A percentile compares a stretch with the other conserved stretches of the same genome.
Evolutionary conservation across 768 basidiomycete genomes (phyloP).

Genomic region (Dentipellis fragilis): DNA sequence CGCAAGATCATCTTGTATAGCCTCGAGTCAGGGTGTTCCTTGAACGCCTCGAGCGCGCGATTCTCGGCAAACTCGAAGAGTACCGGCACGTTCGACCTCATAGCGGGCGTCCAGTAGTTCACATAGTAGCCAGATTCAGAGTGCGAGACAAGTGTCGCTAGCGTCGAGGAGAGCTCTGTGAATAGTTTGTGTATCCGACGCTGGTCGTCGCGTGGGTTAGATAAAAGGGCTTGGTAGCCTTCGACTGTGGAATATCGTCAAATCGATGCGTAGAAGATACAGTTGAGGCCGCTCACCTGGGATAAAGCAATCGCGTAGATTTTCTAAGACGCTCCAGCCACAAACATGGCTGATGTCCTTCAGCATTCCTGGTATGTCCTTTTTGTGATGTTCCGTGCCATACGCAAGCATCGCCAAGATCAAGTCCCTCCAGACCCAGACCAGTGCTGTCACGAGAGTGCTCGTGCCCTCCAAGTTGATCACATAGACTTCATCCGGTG

Average conservation of each 20-base stretch:
- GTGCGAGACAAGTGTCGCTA: no score
- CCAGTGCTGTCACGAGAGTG: slow-evolving; percentile 32
- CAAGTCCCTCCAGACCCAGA: slow-evolving; percentile 67
- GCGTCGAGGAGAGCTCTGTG: slow-evolving; percentile 11
- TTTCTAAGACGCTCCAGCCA: slow-evolving; percentile 41
- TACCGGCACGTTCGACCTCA: slow-evolving; percentile 28
- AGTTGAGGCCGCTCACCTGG: no score
- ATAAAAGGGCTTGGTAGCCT: slow-evolving; percentile 16
- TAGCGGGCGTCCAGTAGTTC: slow-evolving; percentile 38
- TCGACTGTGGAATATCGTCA: slow-evolving; percentile 21
- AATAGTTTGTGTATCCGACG: slow-evolving; percentile 18
- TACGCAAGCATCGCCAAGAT: slow-evolving; percentile 44
- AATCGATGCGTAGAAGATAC: background rate
- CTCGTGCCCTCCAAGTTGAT: slow-evolving; percentile 42
- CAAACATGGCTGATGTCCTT: slow-evolving; percentile 43
- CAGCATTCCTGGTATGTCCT: slow-evolving; percentile 40
- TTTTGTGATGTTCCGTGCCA: slow-evolving; percentile 18
- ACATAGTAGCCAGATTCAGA: slow-evolving; percentile 23
- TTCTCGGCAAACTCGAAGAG: slow-evolving; percentile 37
- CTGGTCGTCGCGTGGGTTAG: slow-evolving; percentile 21
- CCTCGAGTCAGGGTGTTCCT: slow-evolving; percentile 32
- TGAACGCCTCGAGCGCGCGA: slow-evolving; percentile 38
- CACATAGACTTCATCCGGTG: slow-evolving; percentile 34
- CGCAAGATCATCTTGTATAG: slow-evolving; percentile 35
- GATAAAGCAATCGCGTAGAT: slow-evolving; percentile 6